Base-by-base conservation (phyloP, 345 rosid genomes). In the Citrus unshiu region DNA sequence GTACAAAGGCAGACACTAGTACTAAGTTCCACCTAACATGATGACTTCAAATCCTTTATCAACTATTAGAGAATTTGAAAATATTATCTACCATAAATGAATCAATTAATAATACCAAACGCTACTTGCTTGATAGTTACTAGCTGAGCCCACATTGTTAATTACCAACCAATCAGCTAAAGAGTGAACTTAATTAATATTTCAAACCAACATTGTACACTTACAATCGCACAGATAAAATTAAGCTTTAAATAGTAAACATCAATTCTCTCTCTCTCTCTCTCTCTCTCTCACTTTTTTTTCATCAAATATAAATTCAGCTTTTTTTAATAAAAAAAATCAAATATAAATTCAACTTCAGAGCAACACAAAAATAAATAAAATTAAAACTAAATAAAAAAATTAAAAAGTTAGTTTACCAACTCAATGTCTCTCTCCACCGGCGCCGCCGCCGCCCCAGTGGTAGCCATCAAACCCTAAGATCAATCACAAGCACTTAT, bases 361-460 rank as follows among this genome's bases (percentile, higher is more conserved):
- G 74, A 54, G 60, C 71, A 56, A 29, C 60, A 46, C 4, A 37
- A 18, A 39, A 25, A 35, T 49, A 71, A 58, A 68, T 39, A 37
- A 37, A 7, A 37, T 6, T 35, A 35, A 35, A 35, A 35, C 39
- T 5, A 35, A 35, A 35, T 35, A 70, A 30, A 63, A 66, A 13
- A 39, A 66, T n/a, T 10, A 56, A 46, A 40, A 12, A 62, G 76
- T 60, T 4, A 70, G 57, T 59, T 78, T 83, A 90, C 93, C 89
- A 90, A 80, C 82, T 88, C 93, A 76, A 84, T 82, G 80, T 87
- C 91, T 79, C 93, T 86, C 84, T 88, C 93, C 54, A 83, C 75
- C 51, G 87, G 81, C 54, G 81, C 67, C 61, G 72, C 87, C 72
- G 86, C 89, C 75, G 70, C 84, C 72, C 68, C 81, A 29, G 81